Base-by-base conservation (phyloP, 768 basidiomycete species). In the Nidularia pulvinata region DNA sequence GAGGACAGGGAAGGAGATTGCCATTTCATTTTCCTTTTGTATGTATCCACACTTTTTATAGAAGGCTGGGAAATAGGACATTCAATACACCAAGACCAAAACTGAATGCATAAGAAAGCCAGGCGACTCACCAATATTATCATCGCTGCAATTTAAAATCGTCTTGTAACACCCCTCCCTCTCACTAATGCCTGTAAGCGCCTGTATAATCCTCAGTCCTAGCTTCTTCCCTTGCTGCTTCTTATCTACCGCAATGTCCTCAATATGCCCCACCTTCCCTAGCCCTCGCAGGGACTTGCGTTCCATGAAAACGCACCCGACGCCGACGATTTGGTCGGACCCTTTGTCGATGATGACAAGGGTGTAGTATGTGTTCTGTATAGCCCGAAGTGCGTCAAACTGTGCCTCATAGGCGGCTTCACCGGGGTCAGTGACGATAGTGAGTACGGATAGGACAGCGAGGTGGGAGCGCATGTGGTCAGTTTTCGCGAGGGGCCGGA, bases 11-110 rank as follows among this genome's bases (percentile, higher is more conserved):
- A 48, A 55, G 50, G 47, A 42, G 50, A 32, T 2, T 47, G 89
- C 95, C 95, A 98, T 98, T 70, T 97, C 92, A 61, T 82, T 86
- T 71, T 95, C 95, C 72, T 95, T 96, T 75, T 86, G 88, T 69
- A 82, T 78, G 63, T 75, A 97, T 19, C 96, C 96, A 66, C 96
- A 99, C 71, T 98, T 98, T 69, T 93, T 78, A 69, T 99, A 99
- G 75, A 99, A 99, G 7, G 91, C 95, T 97, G 65, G 33, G 57
- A 45, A 37, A 43, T 14, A 30, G 37, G 36, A 48, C 43, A 46
- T 46, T 52, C 52, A 57, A 57, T 48, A 34, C n/a, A n/a, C n/a
- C 9, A 39, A n/a, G 9, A 53, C 14, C 33, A 33, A 16, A 14
- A 55, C 37, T n/a, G n/a, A 14, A 53, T 55, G 47, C 30, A 34